phyloP scores from a whole-genome alignment of 1,284 basidiomycete genomes.

The Neonothopanus nambi region DNA sequence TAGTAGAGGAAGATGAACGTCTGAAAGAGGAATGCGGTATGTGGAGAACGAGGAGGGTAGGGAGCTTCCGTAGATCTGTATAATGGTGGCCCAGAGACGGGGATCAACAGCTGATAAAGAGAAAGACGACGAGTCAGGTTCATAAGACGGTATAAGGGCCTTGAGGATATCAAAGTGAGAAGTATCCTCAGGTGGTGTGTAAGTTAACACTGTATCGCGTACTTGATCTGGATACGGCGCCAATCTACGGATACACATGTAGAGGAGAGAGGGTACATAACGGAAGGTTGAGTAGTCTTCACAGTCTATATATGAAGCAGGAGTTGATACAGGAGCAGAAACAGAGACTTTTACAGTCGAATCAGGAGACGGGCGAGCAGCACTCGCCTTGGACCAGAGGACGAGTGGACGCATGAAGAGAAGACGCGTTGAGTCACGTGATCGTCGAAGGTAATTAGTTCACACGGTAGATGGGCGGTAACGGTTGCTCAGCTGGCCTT shows the following conservation, averaged over 20 bases:
- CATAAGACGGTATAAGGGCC: constrained; percentile 35
- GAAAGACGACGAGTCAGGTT: constrained; percentile 24
- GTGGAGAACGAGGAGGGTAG: constrained; percentile 45
- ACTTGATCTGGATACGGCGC: constrained; percentile 29
- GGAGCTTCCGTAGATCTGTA: constrained; percentile 52
- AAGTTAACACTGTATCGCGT: constrained; percentile 21
- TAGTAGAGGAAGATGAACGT: constrained; percentile 54
- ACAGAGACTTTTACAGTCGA: neutral
- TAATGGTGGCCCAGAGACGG: constrained; percentile 58
- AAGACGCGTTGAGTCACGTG: neutral
- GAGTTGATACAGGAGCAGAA: neutral
- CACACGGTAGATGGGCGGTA: no score
- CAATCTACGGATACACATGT: constrained; percentile 28
- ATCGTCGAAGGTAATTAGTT: neutral
- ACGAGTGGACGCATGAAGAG: neutral
- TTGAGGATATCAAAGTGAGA: constrained; percentile 35
- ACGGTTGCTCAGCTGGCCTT: no score
- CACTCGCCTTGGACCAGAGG: neutral
- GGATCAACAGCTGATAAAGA: constrained; percentile 45
- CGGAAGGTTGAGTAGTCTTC: constrained; percentile 3
- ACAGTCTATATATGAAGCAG: neutral
- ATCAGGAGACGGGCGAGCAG: neutral
- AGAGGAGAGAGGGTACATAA: constrained; percentile 29
- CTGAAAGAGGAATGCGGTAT: constrained; percentile 51
- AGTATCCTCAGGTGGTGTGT: constrained; percentile 19